Evolutionary conservation across 495 filamentous ascomycete genomes (phyloP), one percentile per base, ranked within the genome.

Genomic region (Aspergillus bridgeri): DNA sequence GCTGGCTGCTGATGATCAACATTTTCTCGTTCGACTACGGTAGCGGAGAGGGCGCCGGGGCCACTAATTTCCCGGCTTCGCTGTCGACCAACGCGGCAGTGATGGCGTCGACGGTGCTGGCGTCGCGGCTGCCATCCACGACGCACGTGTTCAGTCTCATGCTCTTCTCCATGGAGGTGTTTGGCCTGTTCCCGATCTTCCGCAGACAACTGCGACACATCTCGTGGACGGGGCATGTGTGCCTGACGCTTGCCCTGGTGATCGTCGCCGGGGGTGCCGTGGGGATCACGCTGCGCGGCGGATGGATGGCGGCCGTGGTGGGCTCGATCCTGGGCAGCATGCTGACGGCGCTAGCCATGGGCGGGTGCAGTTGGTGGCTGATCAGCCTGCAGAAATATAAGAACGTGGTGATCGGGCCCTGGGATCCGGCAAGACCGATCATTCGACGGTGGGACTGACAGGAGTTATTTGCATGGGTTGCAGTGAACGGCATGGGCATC

Each of bases 321-420:
- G 80, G 91, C 0, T 86, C 87, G 11, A 79, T 96, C 42, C 68
- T 96, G 5, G 89, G 92, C 5, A 81, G 83, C 21, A 70, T 89
- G 48, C 64, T 87, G 33, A 89, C 87, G 3, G 82, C 83, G 3
- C 62, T 96, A 27, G 86, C 83, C 2, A 96, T 97, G 90, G 94
- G 93, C 3, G 87, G 90, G 44, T 97, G 92, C 68, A 93, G 89
- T 63, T 97, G 91, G 93, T 98, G 95, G 95, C 75, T 98, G 56
- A 98, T 98, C 67, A 89, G 90, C 48, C 72, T 98, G 70, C 94
- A 98, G 74, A 92, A 93, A 76, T 98, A 97, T 72, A 98, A 98
- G 81, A 98, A 98, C 73, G 94, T 97, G 69, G 97, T 98, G 56
- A 90, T 90, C 65, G 94, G 94, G 27, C 94, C 94, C 3, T 98